Percentiles rank a stretch among this genome's conserved stretches.
These are phyloP conservation scores for Bimuria novae-zelandiae DNA, from an alignment of 2,329 filamentous ascomycete genomes.

Conservation along the genomic window DNA sequence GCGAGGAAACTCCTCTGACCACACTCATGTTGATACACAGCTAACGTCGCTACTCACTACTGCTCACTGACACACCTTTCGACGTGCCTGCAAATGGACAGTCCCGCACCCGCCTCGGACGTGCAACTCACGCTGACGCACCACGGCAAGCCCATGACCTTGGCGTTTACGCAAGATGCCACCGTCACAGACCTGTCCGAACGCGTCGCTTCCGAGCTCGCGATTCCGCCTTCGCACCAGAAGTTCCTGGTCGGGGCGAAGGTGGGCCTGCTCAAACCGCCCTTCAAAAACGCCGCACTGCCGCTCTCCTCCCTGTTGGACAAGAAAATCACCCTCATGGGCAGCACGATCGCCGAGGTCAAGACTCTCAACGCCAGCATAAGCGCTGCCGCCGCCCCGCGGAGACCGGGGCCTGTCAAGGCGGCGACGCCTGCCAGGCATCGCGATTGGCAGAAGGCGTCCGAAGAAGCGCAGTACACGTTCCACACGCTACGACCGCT, in stretches of 20 bases:
- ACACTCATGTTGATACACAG: constrained; percentile 30
- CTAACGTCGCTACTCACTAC: constrained; percentile 32
- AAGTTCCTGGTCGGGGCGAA: constrained; percentile 70
- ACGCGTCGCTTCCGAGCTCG: constrained; percentile 60
- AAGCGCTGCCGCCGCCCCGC: constrained; percentile 46
- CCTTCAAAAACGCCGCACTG: constrained; percentile 63
- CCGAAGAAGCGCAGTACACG: constrained; percentile 72
- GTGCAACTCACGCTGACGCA: constrained; percentile 57
- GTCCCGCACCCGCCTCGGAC: constrained; percentile 20
- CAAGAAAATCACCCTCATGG: constrained; percentile 69
- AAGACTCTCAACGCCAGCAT: constrained; percentile 54
- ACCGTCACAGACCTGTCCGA: constrained; percentile 64
- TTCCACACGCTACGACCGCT: constrained; percentile 80
- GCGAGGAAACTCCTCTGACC: not conserved
- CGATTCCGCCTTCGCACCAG: constrained; percentile 66
- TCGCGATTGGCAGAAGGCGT: constrained; percentile 52
- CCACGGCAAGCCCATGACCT: constrained; percentile 56
- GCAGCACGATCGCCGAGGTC: constrained; percentile 65
- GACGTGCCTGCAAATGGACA: constrained; percentile 16
- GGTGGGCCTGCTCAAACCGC: constrained; percentile 65
- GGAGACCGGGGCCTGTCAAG: constrained; percentile 47
- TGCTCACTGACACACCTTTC: too few species aligned
- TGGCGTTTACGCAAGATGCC: constrained; percentile 55
- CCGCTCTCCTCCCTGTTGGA: constrained; percentile 55
- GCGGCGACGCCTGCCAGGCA: constrained; percentile 46